Evolutionary conservation across 2,329 filamentous ascomycete species (phyloP).

Genomic region (Botrytis deweyae): DNA sequence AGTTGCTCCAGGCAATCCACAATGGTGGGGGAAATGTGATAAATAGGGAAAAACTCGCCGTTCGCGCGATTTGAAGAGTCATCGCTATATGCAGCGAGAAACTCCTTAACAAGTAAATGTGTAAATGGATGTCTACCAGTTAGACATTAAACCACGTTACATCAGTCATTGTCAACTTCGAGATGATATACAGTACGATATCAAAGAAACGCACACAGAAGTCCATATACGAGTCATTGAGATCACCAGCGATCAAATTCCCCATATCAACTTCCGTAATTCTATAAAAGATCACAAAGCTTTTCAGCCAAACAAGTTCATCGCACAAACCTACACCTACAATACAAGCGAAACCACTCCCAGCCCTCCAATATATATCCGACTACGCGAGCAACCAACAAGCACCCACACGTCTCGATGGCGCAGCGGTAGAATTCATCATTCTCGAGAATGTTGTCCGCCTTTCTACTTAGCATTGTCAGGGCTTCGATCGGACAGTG

Average conservation of each 20-base stretch:
- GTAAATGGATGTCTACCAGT: not conserved
- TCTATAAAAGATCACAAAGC: not conserved
- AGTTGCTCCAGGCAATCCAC: too few relatives aligned
- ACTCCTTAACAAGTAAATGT: not conserved
- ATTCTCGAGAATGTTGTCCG: not conserved
- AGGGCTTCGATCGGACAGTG: not conserved
- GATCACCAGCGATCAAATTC: not conserved
- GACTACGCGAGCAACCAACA: not conserved
- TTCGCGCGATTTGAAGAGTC: not conserved
- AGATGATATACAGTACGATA: not conserved
- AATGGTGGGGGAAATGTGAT: not conserved
- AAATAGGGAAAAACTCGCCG: not conserved
- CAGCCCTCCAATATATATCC: not conserved
- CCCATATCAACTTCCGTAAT: not conserved
- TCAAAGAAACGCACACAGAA: not conserved
- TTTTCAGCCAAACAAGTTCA: not conserved
- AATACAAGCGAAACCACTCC: not conserved
- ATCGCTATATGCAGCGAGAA: not conserved
- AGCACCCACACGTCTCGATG: not conserved
- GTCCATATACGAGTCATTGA: not conserved
- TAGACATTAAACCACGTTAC: not conserved
- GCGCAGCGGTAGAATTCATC: constrained; percentile 2
- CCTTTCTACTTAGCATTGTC: constrained; percentile 2
- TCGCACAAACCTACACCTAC: not conserved
- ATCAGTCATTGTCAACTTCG: not conserved